These are phyloP conservation scores for Peronospora destructor DNA, from an alignment of 352 stramenopile species.

Conservation along the genomic window DNA sequence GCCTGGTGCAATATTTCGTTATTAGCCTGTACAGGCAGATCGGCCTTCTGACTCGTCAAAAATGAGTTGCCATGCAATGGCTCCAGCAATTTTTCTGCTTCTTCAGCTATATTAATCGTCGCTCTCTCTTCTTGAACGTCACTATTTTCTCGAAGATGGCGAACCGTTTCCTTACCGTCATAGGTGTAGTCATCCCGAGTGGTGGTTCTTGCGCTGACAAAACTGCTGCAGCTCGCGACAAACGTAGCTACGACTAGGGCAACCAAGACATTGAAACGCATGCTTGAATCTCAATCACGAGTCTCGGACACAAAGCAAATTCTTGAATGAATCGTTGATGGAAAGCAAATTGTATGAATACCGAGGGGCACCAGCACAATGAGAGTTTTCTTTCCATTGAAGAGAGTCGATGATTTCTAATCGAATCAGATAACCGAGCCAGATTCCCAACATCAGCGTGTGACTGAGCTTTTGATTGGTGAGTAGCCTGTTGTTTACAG, in stretches of 20 bases:
- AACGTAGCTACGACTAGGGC: background rate
- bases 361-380: background rate
- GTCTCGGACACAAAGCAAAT: background rate
- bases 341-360: background rate
- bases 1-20: too few relatives aligned
- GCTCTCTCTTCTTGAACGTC: background rate
- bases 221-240: slow-evolving; percentile 1
- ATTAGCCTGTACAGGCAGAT: too few relatives aligned
- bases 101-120: too few relatives aligned
- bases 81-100: too few relatives aligned
- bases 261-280: slow-evolving; percentile 2
- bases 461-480: too few relatives aligned
- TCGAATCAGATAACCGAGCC: too few relatives aligned
- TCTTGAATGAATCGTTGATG: background rate
- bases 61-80: too few relatives aligned
- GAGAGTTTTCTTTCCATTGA: background rate
- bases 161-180: background rate
- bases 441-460: too few relatives aligned
- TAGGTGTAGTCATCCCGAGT: too few relatives aligned
- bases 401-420: background rate
- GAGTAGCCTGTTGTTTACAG: too few relatives aligned
- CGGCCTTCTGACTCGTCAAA: too few relatives aligned
- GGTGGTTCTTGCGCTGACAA: background rate
- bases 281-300: background rate
- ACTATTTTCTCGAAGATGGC: background rate